These are phyloP conservation scores for Apiotrichum siamense DNA, from an alignment of 1,284 basidiomycete species.

Conservation along the genomic window DNA sequence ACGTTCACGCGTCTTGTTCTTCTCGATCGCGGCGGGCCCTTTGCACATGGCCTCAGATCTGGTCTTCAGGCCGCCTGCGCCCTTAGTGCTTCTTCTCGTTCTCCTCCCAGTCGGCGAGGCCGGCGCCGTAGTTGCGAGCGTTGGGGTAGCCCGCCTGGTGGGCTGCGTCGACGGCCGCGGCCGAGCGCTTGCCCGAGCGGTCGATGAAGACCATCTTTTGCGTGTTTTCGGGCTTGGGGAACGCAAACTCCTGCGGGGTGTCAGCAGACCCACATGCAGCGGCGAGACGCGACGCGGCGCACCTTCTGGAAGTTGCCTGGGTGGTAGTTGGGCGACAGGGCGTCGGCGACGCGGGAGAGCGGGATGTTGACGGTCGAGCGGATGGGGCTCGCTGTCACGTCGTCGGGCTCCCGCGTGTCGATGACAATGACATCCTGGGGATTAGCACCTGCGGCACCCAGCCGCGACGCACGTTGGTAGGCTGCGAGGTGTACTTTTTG, in stretches of 20 bases:
- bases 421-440: slow-evolving; percentile 7
- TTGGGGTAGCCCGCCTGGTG: slow-evolving; percentile 70
- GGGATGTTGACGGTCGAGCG: slow-evolving; percentile 91
- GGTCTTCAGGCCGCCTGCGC: too few relatives aligned
- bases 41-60: too few relatives aligned
- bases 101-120: slow-evolving; percentile 6
- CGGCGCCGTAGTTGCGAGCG: slow-evolving; percentile 66
- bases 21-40: too few relatives aligned
- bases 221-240: slow-evolving; percentile 63
- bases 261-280: too few relatives aligned
- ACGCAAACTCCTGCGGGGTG: slow-evolving; percentile 58
- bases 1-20: too few relatives aligned
- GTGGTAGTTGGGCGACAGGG: slow-evolving; percentile 55
- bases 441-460: background rate
- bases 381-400: slow-evolving; percentile 84
- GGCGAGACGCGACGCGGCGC: too few relatives aligned
- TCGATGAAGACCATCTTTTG: slow-evolving; percentile 87
- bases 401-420: slow-evolving; percentile 81
- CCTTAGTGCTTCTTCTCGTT: slow-evolving; percentile 6
- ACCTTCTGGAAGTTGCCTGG: slow-evolving; percentile 55
- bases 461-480: slow-evolving; percentile 58
- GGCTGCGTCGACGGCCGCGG: slow-evolving; percentile 72
- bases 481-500: slow-evolving; percentile 67
- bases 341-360: slow-evolving; percentile 64
- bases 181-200: slow-evolving; percentile 72